Base-by-base conservation (phyloP, 164 flowering plant species). In the Kalanchoe fedtschenkoi region DNA sequence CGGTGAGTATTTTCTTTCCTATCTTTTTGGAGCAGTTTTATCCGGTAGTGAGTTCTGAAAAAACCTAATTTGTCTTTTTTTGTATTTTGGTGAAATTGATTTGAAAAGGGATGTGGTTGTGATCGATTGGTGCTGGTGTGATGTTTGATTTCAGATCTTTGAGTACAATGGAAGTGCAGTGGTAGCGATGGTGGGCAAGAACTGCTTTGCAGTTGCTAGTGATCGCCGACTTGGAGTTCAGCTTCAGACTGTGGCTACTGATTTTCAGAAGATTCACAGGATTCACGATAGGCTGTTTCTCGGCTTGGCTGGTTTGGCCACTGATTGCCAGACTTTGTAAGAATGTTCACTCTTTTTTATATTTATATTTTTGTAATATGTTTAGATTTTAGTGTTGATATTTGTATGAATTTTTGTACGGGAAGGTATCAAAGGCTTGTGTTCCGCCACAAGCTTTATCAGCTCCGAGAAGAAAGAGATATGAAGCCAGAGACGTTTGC, bases 401-500 rank as follows among this genome's bases (percentile, higher is more conserved):
- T 17, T 28, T n/a, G 19, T 0, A 17, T 42, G n/a, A 39, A 34
- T 38, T 19, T 47, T 51, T 42, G 28, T 43, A 14, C 16, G 19
- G 58, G 70, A 57, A 90, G 97, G 78, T 81, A 86, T 70, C 98
- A 93, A 62, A 71, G 97, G 66, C 87, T 93, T 21, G 84, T 86
- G 14, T 93, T 88, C 59, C 80, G 95, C 2, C 97, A 90, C 77
- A 93, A 93, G 70, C 66, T 93, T 66, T 93, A 88, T 72, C 79
- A 90, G 78, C 84, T 93, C 34, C 72, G 96, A 19, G 97, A 93
- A 65, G 97, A 93, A 79, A 85, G 97, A 77, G 85, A 86, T 57
- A 93, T 93, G 95, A 89, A 83, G 76, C 98, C 98, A 8, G 98
- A 88, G 61, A 90, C 96, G 4, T 93, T 89, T 73, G 91, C 98